phyloP scores from a whole-genome alignment of 2,329 filamentous ascomycete genomes.

The Aspergillus unguis region DNA sequence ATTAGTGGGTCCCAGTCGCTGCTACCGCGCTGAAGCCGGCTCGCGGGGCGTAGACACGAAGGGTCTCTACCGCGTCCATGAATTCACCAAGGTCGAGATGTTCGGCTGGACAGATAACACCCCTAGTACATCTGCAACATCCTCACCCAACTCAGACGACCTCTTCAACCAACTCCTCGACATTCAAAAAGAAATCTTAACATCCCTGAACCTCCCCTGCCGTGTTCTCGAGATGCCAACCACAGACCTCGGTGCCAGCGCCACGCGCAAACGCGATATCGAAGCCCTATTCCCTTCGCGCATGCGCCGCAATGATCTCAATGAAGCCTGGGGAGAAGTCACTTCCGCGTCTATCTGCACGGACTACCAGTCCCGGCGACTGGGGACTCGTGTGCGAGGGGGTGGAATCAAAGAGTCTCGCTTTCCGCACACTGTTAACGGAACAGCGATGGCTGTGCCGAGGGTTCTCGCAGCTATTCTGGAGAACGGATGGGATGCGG shows the following conservation, averaged over 20 bases:
- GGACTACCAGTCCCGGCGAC: slow-evolving; percentile 84
- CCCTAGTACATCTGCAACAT: slow-evolving; percentile 29
- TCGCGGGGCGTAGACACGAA: slow-evolving; percentile 87
- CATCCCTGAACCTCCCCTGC: slow-evolving; percentile 73
- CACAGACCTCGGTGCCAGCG: slow-evolving; percentile 82
- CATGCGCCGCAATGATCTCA: slow-evolving; percentile 35
- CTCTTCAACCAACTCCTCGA: slow-evolving; percentile 81
- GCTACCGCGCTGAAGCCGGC: slow-evolving; percentile 92
- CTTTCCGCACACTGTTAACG: slow-evolving; percentile 90
- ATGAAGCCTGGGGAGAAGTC: slow-evolving; percentile 86
- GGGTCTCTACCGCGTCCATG: slow-evolving; percentile 92
- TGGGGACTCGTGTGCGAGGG: slow-evolving; percentile 69
- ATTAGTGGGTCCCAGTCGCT: slow-evolving; percentile 80
- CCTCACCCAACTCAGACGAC: slow-evolving; percentile 31
- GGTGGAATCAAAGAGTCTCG: slow-evolving; percentile 48
- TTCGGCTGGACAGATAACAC: slow-evolving; percentile 76
- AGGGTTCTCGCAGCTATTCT: slow-evolving; percentile 83
- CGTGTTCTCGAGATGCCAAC: slow-evolving; percentile 91
- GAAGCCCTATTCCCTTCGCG: slow-evolving; percentile 91
- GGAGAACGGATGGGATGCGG: slow-evolving; percentile 85
- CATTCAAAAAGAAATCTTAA: slow-evolving; percentile 81
- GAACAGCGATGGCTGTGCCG: slow-evolving; percentile 87
- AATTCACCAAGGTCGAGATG: slow-evolving; percentile 98
- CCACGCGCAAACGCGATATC: slow-evolving; percentile 83
- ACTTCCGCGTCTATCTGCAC: slow-evolving; percentile 88